phyloP scores from a whole-genome alignment of 495 filamentous ascomycete genomes.

The Chaetomium fimeti region DNA sequence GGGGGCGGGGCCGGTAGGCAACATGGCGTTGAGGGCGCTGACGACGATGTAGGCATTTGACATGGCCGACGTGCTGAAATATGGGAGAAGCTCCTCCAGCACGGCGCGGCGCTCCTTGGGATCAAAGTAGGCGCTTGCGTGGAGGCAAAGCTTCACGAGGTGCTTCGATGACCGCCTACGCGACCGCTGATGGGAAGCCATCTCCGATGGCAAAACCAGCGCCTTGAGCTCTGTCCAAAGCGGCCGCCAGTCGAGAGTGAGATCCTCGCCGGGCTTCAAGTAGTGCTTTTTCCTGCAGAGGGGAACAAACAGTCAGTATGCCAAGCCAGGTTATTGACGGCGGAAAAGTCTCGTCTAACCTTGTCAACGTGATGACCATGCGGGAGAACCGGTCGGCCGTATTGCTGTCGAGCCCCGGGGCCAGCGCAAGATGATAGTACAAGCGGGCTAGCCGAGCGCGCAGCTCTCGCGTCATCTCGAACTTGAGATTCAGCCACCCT shows the following conservation, averaged over 20 bases:
- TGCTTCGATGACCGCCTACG: conserved; percentile 48
- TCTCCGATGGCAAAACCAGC: conserved; percentile 81
- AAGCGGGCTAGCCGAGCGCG: conserved; percentile 80
- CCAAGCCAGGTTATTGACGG: neutral
- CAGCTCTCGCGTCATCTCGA: conserved; percentile 82
- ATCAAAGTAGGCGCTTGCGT: conserved; percentile 89
- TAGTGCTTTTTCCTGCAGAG: conserved; percentile 86
- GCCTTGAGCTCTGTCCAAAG: conserved; percentile 88
- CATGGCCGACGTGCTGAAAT: conserved; percentile 88
- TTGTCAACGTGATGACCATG: conserved; percentile 93
- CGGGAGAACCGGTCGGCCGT: conserved; percentile 88
- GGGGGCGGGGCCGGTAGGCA: conserved; percentile 80
- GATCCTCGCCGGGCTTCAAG: conserved; percentile 79
- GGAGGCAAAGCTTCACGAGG: conserved; percentile 81
- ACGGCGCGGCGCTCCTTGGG: conserved; percentile 80
- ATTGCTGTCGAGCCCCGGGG: conserved; percentile 78
- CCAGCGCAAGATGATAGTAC: conserved; percentile 91
- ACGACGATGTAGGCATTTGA: conserved; percentile 85
- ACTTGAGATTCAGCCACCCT: conserved; percentile 94
- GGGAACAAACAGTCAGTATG: conserved; percentile 30
- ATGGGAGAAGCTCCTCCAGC: conserved; percentile 93
- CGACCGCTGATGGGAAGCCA: conserved; percentile 51
- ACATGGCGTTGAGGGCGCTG: conserved; percentile 77
- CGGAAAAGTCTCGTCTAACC: conserved; percentile 53
- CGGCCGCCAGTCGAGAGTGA: conserved; percentile 88